A percentile compares a stretch with the other conserved stretches of the same genome.
phyloP scores from a whole-genome alignment of 2,329 filamentous ascomycete genomes.

The Tolypocladium sp. region DNA sequence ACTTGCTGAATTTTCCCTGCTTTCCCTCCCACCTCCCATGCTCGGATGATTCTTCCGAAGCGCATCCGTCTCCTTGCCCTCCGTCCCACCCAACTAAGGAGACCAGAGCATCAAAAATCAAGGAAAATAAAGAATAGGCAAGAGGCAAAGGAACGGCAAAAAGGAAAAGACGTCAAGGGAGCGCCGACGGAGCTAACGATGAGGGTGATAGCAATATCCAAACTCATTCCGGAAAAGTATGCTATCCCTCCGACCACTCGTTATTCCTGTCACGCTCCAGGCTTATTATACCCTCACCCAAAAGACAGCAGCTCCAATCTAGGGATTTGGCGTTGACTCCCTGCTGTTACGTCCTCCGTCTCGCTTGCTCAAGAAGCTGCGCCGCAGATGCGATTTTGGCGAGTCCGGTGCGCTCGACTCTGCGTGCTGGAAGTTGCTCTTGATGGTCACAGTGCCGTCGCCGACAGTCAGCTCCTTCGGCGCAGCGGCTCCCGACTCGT shows the following conservation, averaged over 20 bases:
- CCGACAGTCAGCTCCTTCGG: constrained; percentile 72
- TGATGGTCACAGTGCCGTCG: constrained; percentile 60
- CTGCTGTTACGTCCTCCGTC: constrained; percentile 31
- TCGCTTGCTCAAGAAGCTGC: constrained; percentile 47
- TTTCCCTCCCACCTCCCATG: not conserved
- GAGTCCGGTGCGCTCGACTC: constrained; percentile 37
- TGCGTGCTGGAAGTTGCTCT: constrained; percentile 57
- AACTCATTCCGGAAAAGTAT: not conserved
- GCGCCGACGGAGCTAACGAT: not conserved
- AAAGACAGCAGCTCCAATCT: constrained; percentile 8
- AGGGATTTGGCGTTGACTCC: constrained; percentile 32
- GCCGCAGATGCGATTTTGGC: constrained; percentile 37
- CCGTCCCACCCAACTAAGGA: not conserved
- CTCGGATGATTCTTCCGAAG: not conserved
- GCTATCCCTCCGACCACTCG: not conserved
- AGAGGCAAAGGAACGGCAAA: not conserved
- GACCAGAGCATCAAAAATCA: not conserved
- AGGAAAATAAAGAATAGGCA: not conserved
- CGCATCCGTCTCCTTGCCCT: not conserved
- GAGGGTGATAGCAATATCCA: not conserved
- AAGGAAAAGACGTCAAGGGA: not conserved
- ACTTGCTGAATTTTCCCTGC: not conserved
- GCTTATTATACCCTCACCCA: constrained; percentile 4
- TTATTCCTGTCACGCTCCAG: not conserved
- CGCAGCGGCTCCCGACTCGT: constrained; percentile 58